These are phyloP conservation scores for Neurospora sp. DNA, from an alignment of 495 filamentous ascomycete genomes.

Conservation along the genomic window DNA sequence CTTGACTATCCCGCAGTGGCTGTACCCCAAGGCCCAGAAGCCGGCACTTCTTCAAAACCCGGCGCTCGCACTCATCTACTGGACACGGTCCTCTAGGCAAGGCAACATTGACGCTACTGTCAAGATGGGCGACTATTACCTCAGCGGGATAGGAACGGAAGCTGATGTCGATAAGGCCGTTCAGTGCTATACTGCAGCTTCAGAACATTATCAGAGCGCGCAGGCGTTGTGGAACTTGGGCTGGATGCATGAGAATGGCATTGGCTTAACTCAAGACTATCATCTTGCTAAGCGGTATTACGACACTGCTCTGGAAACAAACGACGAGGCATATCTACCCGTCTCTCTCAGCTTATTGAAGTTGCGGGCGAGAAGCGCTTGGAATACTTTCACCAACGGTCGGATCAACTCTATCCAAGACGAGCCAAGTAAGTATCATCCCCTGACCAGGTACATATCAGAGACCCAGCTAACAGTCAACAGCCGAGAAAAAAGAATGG, in stretches of 20 bases:
- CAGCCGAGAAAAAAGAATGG: constrained; percentile 58
- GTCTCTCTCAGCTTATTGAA: constrained; percentile 84
- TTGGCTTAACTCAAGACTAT: constrained; percentile 90
- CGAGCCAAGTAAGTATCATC: constrained; percentile 59
- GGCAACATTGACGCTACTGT: constrained; percentile 87
- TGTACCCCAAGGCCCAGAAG: constrained; percentile 25
- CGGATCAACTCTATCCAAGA: constrained; percentile 82
- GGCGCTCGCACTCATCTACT: constrained; percentile 78
- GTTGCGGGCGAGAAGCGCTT: constrained; percentile 71
- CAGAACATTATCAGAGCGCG: constrained; percentile 80
- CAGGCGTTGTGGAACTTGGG: constrained; percentile 96
- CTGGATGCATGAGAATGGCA: constrained; percentile 98
- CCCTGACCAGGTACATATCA: constrained; percentile 3
- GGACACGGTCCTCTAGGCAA: constrained; percentile 92
- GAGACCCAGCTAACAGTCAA: constrained; percentile 2
- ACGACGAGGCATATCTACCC: constrained; percentile 87
- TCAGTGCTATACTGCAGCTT: constrained; percentile 82
- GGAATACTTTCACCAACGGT: constrained; percentile 88
- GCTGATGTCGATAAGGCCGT: constrained; percentile 79
- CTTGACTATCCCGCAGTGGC: constrained; percentile 29
- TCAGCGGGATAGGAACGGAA: constrained; percentile 64
- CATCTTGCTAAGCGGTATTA: constrained; percentile 96
- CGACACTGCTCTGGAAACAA: constrained; percentile 82
- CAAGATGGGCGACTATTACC: constrained; percentile 98
- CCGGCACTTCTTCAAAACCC: constrained; percentile 56